Conservation (phyloP, 306 rosid genomes). For the Sechiopsis laciniata region DNA sequence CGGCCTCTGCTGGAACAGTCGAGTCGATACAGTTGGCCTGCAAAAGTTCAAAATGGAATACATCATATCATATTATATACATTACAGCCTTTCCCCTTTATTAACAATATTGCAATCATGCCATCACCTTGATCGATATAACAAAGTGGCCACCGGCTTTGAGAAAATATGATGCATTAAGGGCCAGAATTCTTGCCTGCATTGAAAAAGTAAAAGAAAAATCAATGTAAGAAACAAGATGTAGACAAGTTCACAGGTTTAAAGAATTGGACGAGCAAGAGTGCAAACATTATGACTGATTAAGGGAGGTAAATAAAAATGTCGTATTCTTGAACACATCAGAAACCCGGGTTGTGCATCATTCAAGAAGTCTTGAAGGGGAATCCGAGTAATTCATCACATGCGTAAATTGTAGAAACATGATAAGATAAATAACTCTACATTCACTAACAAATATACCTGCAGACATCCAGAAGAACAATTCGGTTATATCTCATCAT, state of each 20-base stretch:
- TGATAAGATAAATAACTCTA: background rate
- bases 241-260: background rate
- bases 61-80: no score
- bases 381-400: constrained; percentile 47
- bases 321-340: constrained; percentile 32
- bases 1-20: constrained; percentile 68
- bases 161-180: constrained; percentile 83
- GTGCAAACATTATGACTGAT: background rate
- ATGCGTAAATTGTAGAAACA: background rate
- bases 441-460: background rate
- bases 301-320: background rate
- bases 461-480: background rate
- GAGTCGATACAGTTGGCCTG: constrained; percentile 95
- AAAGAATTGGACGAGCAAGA: background rate
- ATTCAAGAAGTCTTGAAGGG: constrained; percentile 38
- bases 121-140: constrained; percentile 46
- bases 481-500: background rate
- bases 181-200: constrained; percentile 83
- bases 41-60: background rate
- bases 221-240: background rate
- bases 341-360: constrained; percentile 61
- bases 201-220: background rate
- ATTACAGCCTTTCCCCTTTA: no score
- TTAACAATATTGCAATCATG: background rate
- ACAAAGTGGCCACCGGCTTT: constrained; percentile 58